Evolutionary conservation across 495 filamentous ascomycete genomes (phyloP).

Genomic region (Aspergillus saccharolyticus): DNA sequence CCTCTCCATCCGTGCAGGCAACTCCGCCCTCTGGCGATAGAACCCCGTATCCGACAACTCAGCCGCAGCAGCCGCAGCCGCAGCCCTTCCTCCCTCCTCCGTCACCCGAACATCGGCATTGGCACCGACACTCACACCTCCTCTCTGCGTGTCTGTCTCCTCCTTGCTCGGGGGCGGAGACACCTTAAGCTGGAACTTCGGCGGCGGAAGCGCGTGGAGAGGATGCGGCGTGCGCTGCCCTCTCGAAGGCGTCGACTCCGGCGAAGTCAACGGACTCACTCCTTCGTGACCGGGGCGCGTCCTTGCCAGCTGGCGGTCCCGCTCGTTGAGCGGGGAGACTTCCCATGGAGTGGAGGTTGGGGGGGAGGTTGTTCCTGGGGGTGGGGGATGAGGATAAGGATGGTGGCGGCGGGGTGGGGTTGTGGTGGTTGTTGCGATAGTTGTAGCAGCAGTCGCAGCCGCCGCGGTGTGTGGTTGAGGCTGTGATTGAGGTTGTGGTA

Average conservation of each 20-base stretch:
- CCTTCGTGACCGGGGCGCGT: too few species aligned
- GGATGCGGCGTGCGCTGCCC: too few species aligned
- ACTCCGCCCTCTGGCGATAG: conserved; percentile 26
- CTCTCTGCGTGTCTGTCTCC: too few species aligned
- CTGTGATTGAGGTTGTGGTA: too few species aligned
- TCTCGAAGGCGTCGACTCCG: background rate
- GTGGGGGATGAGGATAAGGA: too few species aligned
- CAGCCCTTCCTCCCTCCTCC: background rate
- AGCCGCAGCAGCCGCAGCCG: conserved; percentile 2
- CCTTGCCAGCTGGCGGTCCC: background rate
- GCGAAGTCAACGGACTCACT: background rate
- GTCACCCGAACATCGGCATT: too few species aligned
- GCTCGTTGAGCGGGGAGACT: background rate
- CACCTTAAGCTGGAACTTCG: too few species aligned
- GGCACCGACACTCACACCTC: too few species aligned
- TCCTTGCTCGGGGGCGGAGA: too few species aligned
- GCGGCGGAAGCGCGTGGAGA: too few species aligned
- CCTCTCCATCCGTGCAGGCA: conserved; percentile 21
- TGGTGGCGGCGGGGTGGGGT: background rate
- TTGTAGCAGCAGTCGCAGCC: too few species aligned
- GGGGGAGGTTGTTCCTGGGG: background rate
- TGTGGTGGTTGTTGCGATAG: background rate
- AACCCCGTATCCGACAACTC: conserved; percentile 35
- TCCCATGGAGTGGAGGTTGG: background rate
- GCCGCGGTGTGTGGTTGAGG: too few species aligned